Base-by-base conservation (phyloP, 768 basidiomycete genomes). In the Phaeotremella skinneri region DNA sequence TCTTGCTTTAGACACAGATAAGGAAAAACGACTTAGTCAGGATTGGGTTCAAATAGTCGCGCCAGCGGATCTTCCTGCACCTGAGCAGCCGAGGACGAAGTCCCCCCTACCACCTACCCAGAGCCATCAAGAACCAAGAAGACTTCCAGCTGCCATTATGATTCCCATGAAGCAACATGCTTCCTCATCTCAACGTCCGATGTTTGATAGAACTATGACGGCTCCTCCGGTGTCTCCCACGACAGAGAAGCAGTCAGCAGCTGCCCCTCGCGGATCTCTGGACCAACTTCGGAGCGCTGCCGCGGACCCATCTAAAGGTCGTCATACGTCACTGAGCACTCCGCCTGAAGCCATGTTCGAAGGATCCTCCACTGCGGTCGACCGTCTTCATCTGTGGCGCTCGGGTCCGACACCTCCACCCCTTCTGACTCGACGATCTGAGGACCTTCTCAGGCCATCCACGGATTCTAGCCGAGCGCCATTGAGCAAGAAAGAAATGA, bases 11-110 rank as follows among this genome's bases (percentile, higher is more conserved):
- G 56, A 49, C 16, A 55, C 37, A 5, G 58, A 65, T 41, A 65
- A 63, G 55, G 56, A 68, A 56, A 58, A 60, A 26, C 49, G 70
- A 11, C 41, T 72, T 21, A 67, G 65, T 30, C 70, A 72, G 47
- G 64, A 72, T 52, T 72, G 70, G 70, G 55, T 68, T 16, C 59
- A 66, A 34, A 56, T 67, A 7, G 39, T 49, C 31, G 27, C 51
- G 7, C 50, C 58, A 27, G 27, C 43, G 26, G 42, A 52, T 21
- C 48, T 64, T 1, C 49, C 62, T 3, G 49, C 56, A 4, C 52
- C 53, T 7, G 43, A 41, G 7, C 50, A 43, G 25, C 6, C 21
- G 14, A 30, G 41, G 21, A 4, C 31, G 27, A 45, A 58, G 4
- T 16, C 21, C 26, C 21, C 34, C 23, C 31, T 17, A n/a, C 61